phyloP scores from a whole-genome alignment of 345 rosid genomes.

The Populus pruinosa region DNA sequence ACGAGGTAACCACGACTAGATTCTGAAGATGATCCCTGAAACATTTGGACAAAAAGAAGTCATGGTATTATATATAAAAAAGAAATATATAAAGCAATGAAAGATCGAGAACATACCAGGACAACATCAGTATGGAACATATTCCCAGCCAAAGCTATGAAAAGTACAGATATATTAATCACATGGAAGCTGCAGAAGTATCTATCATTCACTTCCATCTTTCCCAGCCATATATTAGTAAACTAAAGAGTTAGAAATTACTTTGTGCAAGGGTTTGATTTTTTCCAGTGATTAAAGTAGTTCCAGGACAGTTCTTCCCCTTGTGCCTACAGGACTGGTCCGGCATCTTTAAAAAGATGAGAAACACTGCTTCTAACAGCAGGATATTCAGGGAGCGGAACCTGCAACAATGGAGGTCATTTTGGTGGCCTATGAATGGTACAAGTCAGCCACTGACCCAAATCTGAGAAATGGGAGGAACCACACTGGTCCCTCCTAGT shows the following conservation, averaged over 20 bases:
- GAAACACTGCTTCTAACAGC: constrained; percentile 42
- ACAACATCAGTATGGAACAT: constrained; percentile 27
- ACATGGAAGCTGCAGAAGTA: background rate
- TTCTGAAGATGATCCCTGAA: constrained; percentile 63
- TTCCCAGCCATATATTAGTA: too few species aligned
- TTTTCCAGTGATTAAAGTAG: constrained; percentile 61
- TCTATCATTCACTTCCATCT: too few species aligned
- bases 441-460: constrained; percentile 49
- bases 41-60: constrained; percentile 12
- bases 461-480: constrained; percentile 37
- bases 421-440: constrained; percentile 49
- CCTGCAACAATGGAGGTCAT: constrained; percentile 75
- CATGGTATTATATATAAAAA: too few species aligned
- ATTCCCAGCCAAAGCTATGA: constrained; percentile 48
- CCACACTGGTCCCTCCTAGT: constrained; percentile 36
- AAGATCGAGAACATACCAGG: constrained; percentile 51
- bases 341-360: constrained; percentile 40
- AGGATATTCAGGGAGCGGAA: constrained; percentile 59
- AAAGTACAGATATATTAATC: constrained; percentile 1
- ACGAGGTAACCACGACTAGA: constrained; percentile 33
- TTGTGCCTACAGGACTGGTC: constrained; percentile 59
- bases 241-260: constrained; percentile 17
- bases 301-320: constrained; percentile 64
- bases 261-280: constrained; percentile 68
- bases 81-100: too few species aligned